These are phyloP conservation scores for Volvox carteri DNA, from an alignment of 163 green algal genomes.

Conservation along the genomic window DNA sequence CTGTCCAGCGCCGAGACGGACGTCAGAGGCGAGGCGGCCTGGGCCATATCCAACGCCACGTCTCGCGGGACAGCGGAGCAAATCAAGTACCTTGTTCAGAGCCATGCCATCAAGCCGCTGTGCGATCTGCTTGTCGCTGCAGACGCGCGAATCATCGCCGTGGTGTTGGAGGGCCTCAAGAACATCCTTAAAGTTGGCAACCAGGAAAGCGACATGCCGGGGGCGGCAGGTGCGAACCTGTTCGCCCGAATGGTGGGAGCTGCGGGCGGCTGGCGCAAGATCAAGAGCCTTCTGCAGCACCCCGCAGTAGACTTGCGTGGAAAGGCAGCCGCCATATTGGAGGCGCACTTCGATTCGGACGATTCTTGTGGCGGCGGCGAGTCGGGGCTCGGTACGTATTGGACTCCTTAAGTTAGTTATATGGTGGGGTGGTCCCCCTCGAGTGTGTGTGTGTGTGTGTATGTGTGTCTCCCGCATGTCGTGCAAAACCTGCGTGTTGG, in stretches of 20 bases:
- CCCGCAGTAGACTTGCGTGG: constrained; percentile 98
- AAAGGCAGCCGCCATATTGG: constrained; percentile 97
- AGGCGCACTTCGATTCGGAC: constrained; percentile 94
- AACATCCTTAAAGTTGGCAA: constrained; percentile 99
- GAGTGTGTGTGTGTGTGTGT: no score
- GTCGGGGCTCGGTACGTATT: no score
- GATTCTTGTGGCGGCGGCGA: no score
- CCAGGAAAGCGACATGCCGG: constrained; percentile 72
- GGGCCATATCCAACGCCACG: constrained; percentile 99
- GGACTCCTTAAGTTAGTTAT: no score
- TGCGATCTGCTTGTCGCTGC: constrained; percentile 95
- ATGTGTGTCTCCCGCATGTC: no score
- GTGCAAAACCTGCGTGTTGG: no score
- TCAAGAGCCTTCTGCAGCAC: constrained; percentile 97
- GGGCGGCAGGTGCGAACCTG: constrained; percentile 83
- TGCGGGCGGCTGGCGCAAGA: constrained; percentile 97
- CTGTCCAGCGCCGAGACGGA: constrained; percentile 97
- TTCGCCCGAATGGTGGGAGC: constrained; percentile 96
- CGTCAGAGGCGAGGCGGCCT: constrained; percentile 99
- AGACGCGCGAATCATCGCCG: constrained; percentile 96
- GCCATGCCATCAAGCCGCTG: constrained; percentile 93
- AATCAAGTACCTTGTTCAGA: constrained; percentile 74
- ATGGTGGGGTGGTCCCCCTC: no score
- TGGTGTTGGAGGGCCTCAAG: constrained; percentile 98
- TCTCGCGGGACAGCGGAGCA: constrained; percentile 93